phyloP scores from a whole-genome alignment of 2,329 filamentous ascomycete species.

The Aulographum hederae region DNA sequence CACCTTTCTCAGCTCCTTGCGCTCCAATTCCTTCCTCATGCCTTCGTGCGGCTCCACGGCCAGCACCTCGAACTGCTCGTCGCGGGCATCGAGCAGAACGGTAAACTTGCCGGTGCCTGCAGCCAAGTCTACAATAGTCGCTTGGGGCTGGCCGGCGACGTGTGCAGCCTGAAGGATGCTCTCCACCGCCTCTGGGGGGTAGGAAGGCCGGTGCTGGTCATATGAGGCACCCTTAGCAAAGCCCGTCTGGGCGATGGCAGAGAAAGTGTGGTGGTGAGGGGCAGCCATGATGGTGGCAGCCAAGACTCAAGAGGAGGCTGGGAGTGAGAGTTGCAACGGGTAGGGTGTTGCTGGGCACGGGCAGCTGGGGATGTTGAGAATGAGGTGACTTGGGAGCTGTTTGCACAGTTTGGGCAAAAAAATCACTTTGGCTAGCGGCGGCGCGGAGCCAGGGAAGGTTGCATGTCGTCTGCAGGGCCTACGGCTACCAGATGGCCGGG shows the following conservation, averaged over 20 bases:
- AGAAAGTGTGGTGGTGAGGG: conserved; percentile 7
- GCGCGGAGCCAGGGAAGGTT: no score
- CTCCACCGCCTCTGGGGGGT: conserved; percentile 39
- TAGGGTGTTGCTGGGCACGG: no score
- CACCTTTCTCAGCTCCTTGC: conserved; percentile 39
- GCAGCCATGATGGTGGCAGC: no score
- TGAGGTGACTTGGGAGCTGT: no score
- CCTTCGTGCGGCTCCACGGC: conserved; percentile 45
- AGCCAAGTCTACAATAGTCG: conserved; percentile 43
- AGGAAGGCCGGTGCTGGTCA: conserved; percentile 50
- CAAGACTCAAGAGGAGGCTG: no score
- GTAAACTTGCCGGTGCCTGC: conserved; percentile 58
- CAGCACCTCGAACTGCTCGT: conserved; percentile 41
- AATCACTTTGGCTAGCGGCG: no score
- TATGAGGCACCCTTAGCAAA: conserved; percentile 48
- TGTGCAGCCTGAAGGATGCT: conserved; percentile 37
- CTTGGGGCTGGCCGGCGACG: conserved; percentile 27
- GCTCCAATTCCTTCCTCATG: conserved; percentile 45
- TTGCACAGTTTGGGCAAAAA: no score
- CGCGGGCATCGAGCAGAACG: conserved; percentile 37
- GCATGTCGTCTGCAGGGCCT: no score
- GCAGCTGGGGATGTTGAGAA: no score
- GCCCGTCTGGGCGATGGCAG: conserved; percentile 24
- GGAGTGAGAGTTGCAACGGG: no score
- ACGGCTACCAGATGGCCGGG: no score